Base-by-base conservation (phyloP, 1,284 basidiomycete genomes). In the Inonotus hispidus region DNA sequence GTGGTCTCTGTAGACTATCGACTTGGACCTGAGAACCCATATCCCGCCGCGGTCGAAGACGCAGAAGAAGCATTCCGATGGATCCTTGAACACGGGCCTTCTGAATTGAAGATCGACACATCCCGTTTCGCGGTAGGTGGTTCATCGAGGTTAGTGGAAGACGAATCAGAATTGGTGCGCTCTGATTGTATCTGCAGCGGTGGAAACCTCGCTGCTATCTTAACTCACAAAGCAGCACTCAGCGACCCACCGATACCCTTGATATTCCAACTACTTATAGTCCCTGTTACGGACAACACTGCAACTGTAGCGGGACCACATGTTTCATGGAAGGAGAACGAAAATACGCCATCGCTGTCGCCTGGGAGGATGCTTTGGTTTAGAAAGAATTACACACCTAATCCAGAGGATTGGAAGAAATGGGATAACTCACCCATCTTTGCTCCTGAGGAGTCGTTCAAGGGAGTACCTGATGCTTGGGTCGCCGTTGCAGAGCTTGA, bases 1-100 rank as follows among this genome's bases (percentile, higher is more conserved):
- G 83, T 87, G 1, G 73, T 88, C 7, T 83, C 84, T 3, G 85
- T 91, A 21, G 84, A 87, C 66, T 91, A 92, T 69, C 82, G 88
- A 3, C 79, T 92, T 7, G 88, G 85, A 0, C 90, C 90, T 0
- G 90, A 93, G 67, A 65, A 87, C 57, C 80, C 80, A 3, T 92
- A 88, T 67, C 91, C 90, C 1, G 82, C 84, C 1, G 88, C 88
- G 0, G 82, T 90, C 0, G 82, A 90, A 46, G 90, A 93, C 67
- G 82, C 87, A 0, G 73, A 88, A 41, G 84, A 87, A 46, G 75
- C 86, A 1, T 74, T 92, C 3, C 71, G 81, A 54, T 92, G 88
- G 83, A 79, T 88, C 1, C 66, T 79, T 59, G 69, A 72, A 23
- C 69, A 85, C 49, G 81, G 77, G 0, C 67, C 70, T 43, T 63